Percentiles rank a stretch among this genome's conserved stretches.
Evolutionary conservation across 345 rosid genomes (phyloP).

Genomic region (Erodium maritimum): DNA sequence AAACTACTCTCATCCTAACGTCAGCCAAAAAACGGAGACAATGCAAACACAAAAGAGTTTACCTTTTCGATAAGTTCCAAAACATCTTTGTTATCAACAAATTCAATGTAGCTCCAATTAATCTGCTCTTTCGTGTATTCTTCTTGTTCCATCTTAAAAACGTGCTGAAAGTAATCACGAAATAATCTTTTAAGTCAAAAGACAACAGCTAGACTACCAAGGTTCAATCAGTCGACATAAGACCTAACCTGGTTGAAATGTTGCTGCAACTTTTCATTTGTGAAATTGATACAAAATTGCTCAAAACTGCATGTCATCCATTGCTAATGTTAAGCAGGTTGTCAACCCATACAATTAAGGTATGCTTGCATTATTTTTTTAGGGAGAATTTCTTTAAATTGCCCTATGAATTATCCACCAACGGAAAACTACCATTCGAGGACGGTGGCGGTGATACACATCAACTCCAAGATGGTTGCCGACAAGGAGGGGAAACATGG

Average conservation of each 20-base stretch:
- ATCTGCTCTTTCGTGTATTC: slow-evolving; percentile 92
- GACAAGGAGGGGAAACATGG: too few species aligned
- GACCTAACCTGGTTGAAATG: slow-evolving; percentile 81
- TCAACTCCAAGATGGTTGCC: too few species aligned
- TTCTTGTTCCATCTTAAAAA: slow-evolving; percentile 98
- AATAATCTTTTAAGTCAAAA: slow-evolving; percentile 11
- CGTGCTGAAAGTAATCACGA: slow-evolving; percentile 50
- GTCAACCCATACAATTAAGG: neutral
- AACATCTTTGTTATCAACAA: slow-evolving; percentile 95
- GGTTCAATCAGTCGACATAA: slow-evolving; percentile 1
- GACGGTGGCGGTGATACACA: too few species aligned
- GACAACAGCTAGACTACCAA: neutral
- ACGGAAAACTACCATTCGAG: too few species aligned
- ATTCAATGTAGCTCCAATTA: slow-evolving; percentile 93
- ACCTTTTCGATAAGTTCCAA: slow-evolving; percentile 94
- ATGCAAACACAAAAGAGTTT: slow-evolving; percentile 1
- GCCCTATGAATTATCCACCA: too few species aligned
- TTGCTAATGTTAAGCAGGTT: slow-evolving; percentile 5
- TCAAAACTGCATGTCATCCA: slow-evolving; percentile 50
- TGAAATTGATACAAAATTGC: slow-evolving; percentile 92
- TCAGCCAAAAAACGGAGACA: neutral
- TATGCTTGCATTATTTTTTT: neutral
- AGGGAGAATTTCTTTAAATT: too few species aligned
- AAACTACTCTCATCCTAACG: too few species aligned
- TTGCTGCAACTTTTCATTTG: slow-evolving; percentile 95